Evolutionary conservation across 1,284 basidiomycete genomes (phyloP), one percentile per base, ranked within the genome.

Genomic region (Rhodotorula sp.): DNA sequence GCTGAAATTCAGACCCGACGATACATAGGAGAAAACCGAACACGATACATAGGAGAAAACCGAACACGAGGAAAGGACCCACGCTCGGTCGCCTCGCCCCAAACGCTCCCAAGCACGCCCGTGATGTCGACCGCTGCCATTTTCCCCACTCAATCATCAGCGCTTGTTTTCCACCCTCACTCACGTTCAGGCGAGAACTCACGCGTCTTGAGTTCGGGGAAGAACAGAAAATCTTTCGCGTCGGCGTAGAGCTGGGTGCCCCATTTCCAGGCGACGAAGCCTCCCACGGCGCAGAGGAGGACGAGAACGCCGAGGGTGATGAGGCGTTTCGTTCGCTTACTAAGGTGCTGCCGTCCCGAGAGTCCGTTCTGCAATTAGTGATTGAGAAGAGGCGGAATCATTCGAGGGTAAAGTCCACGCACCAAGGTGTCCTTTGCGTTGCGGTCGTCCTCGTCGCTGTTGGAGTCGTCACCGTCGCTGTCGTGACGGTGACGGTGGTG

Each of bases 131-230:
- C 29, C 18, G 66, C 61, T 59, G 51, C 24, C 6, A 42, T 12
- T 29, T 29, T 53, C 10, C 2, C 51, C 51, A 4, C 51, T 24
- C 51, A 8, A 51, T 24, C 20, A n/a, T 22, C 8, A 51, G 49
- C 17, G 48, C 48, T 49, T 20, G 48, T 49, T 17, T 20, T 49
- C 48, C 33, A 33, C 33, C 33, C 5, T 33, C 33, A 7, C 33
- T 33, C 33, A 33, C 33, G n/a, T n/a, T n/a, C n/a, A n/a, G n/a
- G n/a, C n/a, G 30, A 37, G 12, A 18, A 51, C 63, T 24, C 33
- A 59, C 63, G 63, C 10, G 63, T 69, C 4, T 46, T 69, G 3
- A 69, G 60, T 6, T 33, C 26, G 3, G 68, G 68, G 46, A 69
- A 69, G 6, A 45, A 14, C 10, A 66, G 29, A 29, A 69, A 69